A percentile compares a stretch with the other conserved stretches of the same genome.
These are phyloP conservation scores for Mycena rosella DNA, from an alignment of 768 basidiomycete species.

Conservation along the genomic window DNA sequence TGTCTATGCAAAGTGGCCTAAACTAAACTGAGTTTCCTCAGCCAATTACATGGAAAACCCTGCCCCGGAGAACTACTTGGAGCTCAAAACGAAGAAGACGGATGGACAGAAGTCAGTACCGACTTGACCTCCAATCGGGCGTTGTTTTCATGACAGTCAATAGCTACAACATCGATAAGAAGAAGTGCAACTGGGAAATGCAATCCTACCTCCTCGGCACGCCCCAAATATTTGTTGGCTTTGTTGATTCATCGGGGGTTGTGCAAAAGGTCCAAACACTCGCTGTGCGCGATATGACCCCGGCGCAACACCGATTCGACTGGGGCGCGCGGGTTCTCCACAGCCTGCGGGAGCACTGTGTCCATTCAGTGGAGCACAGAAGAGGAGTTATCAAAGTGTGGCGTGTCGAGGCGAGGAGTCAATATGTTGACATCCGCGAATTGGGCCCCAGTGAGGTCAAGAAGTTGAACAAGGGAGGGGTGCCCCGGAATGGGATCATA, in stretches of 20 bases:
- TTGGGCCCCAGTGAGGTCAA: background rate
- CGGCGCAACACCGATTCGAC: background rate
- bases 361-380: background rate
- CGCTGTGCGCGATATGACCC: background rate
- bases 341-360: constrained; percentile 4
- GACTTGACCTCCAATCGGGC: no score
- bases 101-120: background rate
- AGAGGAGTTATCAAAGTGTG: constrained; percentile 9
- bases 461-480: constrained; percentile 18
- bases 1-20: background rate
- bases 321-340: constrained; percentile 25
- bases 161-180: background rate
- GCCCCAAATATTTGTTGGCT: constrained; percentile 18
- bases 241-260: background rate
- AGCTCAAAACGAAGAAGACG: constrained; percentile 24
- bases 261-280: background rate
- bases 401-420: constrained; percentile 2
- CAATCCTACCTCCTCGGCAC: constrained; percentile 28
- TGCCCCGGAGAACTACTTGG: constrained; percentile 20
- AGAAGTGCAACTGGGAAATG: constrained; percentile 16
- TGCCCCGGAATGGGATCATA: constrained; percentile 28
- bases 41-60: constrained; percentile 16
- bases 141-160: background rate
- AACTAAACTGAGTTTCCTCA: background rate
- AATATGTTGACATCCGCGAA: constrained; percentile 7